Evolutionary conservation across 352 stramenopile species (phyloP), one percentile per base, ranked within the genome.

Genomic region (Phytopythium chamaehyphon): DNA sequence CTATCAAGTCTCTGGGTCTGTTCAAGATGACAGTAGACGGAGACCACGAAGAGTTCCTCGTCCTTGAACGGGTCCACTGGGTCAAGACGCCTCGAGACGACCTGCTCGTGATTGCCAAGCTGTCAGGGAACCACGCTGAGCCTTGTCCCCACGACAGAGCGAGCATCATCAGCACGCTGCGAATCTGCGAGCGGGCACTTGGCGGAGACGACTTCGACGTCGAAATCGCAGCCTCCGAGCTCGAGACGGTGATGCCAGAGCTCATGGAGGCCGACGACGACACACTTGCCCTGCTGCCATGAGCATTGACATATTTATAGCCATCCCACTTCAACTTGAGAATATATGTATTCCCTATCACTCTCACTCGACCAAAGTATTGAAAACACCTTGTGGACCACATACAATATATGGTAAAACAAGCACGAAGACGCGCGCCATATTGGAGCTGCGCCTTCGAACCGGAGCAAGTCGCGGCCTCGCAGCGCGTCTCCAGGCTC

Each of bases 11-110:
- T 6, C 35, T 69, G 15, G 57, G 61, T 1, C 6, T 66, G 19
- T 3, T 66, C 14, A 66, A 66, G 42, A 22, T 49, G 10, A 35
- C 57, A 12, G 12, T 47, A 31, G 48, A 62, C 1, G 31, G 47
- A 4, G 57, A 51, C n/a, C 57, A 51, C 22, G 28, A 38, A 0
- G 62, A 70, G 24, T 66, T 54, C 35, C 47, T 70, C 18, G 53
- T 64, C 5, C 18, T 70, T 10, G 57, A 70, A 38, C 61, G 61
- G 19, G 39, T 70, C 11, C 55, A 66, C 31, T 70, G 62, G 62
- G 43, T 58, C 23, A 35, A 26, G 5, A 57, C 62, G 33, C 59
- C 58, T 2, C 45, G 51, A 8, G 21, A 54, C 11, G 62, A 67
- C 16, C 31, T 71, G 39, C 56, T 71, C 46, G 36, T 61, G 24